phyloP scores from a whole-genome alignment of 192 early-diverging fungal genomes.

The Backusella mclennaniae region DNA sequence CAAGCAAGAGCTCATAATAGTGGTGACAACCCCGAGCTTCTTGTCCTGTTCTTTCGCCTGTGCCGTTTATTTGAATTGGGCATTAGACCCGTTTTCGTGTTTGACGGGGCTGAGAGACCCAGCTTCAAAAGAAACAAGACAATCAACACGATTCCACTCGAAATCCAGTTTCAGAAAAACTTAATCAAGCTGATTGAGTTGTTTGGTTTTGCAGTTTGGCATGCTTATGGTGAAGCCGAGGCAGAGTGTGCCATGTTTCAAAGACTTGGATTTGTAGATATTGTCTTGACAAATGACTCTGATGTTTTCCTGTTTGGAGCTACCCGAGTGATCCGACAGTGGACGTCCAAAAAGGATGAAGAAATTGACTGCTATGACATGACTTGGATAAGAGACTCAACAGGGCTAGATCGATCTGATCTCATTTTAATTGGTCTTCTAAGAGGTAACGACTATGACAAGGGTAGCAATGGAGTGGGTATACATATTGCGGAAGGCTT shows the following conservation, averaged over 20 bases:
- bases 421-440: constrained; percentile 26
- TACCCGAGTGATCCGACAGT: constrained; percentile 18
- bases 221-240: constrained; percentile 37
- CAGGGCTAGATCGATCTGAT: constrained; percentile 21
- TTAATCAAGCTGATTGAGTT: constrained; percentile 8
- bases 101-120: constrained; percentile 25
- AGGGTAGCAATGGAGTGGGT: constrained; percentile 21
- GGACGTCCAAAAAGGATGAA: constrained; percentile 5
- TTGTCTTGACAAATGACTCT: constrained; percentile 35
- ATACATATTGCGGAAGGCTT: constrained; percentile 9
- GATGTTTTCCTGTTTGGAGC: constrained; percentile 42
- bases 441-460: constrained; percentile 22
- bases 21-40: not conserved
- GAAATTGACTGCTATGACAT: constrained; percentile 8
- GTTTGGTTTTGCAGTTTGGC: constrained; percentile 26
- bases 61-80: constrained; percentile 21
- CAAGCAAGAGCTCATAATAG: not conserved
- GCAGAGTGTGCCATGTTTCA: constrained; percentile 37
- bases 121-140: constrained; percentile 11
- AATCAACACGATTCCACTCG: not conserved
- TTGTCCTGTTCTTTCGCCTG: constrained; percentile 21
- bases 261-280: constrained; percentile 21
- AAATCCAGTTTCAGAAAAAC: not conserved
- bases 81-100: constrained; percentile 33
- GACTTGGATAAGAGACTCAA: not conserved